Evolutionary conservation across 148 eudicot genomes (phyloP), one percentile per base, ranked within the genome.

Genomic region (Chenopodium quinoa): DNA sequence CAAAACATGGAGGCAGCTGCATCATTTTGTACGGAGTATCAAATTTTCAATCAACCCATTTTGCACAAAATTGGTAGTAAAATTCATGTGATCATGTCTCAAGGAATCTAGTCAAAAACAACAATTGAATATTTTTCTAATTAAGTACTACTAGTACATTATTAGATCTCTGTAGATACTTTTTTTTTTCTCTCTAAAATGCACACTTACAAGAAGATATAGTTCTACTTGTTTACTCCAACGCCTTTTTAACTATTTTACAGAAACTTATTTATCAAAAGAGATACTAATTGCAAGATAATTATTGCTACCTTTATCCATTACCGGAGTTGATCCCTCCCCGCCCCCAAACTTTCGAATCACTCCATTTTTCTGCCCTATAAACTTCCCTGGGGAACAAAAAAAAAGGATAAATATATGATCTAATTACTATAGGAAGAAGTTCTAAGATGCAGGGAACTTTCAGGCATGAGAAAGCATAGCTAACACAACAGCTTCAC

Each of bases 31-130:
- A 34, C 4, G 1, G 2, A 1, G 32, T 31, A 31, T 31, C 32
- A 31, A 31, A 31, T 31, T 29, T 71, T 40, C 73, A 84, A 76
- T 71, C 64, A 47, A 75, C 76, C 76, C 37, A 71, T 37, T 65
- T 78, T 37, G 78, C 37, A 56, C 44, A 1, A 50, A 56, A 34
- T 29, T 5, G 56, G 29, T 14, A 2, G n/a, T 34, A 34, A 65
- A 34, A 13, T 56, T 84, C 78, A 84, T 84, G 78, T 80, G 83
- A 76, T 62, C 78, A 29, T 68, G 83, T 80, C 86, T 50, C 7
- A 64, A 47, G 34, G 27, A 48, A 69, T 58, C 67, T 44, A 32
- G 67, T 34, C 23, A 68, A 78, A 72, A 50, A 31, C 47, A 75
- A 68, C 40, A 74, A 62, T 31, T 31, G 32, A 34, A 13, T 10